Percentiles rank a stretch among this genome's conserved stretches.
These are phyloP conservation scores for Epichloe hybrida DNA, from an alignment of 2,329 filamentous ascomycete genomes.

Conservation along the genomic window DNA sequence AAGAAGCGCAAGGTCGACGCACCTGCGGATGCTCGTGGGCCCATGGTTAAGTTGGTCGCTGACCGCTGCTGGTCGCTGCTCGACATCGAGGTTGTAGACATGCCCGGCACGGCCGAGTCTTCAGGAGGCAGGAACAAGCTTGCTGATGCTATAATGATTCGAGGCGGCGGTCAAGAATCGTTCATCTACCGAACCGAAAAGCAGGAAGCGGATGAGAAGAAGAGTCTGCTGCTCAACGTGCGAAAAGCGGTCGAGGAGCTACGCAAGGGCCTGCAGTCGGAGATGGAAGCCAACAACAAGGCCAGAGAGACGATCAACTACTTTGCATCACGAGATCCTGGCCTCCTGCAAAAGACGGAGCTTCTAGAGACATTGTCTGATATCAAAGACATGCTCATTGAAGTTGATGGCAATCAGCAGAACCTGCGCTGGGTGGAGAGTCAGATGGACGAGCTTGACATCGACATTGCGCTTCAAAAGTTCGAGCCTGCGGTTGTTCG, in stretches of 20 bases:
- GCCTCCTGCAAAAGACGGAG: constrained; percentile 65
- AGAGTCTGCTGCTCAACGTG: constrained; percentile 71
- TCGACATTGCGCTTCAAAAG: constrained; percentile 80
- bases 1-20: constrained; percentile 84
- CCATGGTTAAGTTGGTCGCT: constrained; percentile 67
- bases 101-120: constrained; percentile 52
- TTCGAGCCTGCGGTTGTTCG: constrained; percentile 74
- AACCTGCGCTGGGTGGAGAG: constrained; percentile 91
- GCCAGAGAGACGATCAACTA: constrained; percentile 76
- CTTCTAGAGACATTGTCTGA: constrained; percentile 65
- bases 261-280: constrained; percentile 69
- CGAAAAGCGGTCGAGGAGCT: constrained; percentile 87
- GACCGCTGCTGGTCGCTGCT: constrained; percentile 89
- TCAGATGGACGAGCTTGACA: constrained; percentile 91
- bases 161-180: constrained; percentile 72
- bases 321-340: constrained; percentile 65
- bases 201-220: constrained; percentile 64
- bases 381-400: constrained; percentile 79
- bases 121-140: constrained; percentile 46
- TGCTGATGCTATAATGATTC: constrained; percentile 78
- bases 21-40: constrained; percentile 33
- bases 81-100: constrained; percentile 85
- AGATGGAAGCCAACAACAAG: constrained; percentile 78
- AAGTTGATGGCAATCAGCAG: constrained; percentile 92
- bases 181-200: constrained; percentile 92